A percentile compares a stretch with the other conserved stretches of the same genome.
Evolutionary conservation across 768 basidiomycete species (phyloP).

Genomic region (Boletus vermiculosoides): DNA sequence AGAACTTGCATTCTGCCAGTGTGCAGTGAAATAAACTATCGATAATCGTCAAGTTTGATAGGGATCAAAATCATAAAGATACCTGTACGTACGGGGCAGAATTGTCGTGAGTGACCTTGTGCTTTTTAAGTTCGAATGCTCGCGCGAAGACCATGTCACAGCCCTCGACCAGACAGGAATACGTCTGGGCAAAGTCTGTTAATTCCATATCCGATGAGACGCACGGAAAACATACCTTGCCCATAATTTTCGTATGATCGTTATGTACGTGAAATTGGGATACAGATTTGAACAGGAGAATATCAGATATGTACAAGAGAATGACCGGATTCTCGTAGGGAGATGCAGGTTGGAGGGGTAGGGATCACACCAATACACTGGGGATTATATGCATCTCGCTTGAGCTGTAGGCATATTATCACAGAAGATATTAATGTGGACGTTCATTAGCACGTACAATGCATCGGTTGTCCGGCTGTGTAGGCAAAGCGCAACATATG

Average conservation of each 20-base stretch:
- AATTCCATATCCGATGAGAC: not conserved
- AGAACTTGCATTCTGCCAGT: constrained; percentile 12
- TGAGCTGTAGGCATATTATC: not conserved
- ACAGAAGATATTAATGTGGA: not conserved
- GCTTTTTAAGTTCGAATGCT: constrained; percentile 10
- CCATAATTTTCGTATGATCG: not conserved
- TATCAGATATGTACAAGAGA: not conserved
- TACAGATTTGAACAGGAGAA: not conserved
- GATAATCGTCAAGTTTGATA: not conserved
- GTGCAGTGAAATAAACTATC: constrained; percentile 11
- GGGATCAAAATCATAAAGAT: not conserved
- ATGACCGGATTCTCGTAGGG: constrained; percentile 7
- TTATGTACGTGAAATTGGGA: not conserved
- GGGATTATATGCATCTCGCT: not conserved
- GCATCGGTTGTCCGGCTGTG: not conserved
- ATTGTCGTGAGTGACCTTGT: constrained; percentile 6
- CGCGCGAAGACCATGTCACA: constrained; percentile 14
- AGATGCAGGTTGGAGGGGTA: not conserved
- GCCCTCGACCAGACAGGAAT: not conserved
- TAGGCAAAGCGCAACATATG: not conserved
- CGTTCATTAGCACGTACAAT: not conserved
- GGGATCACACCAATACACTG: no score
- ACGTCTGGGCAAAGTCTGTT: not conserved
- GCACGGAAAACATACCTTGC: not conserved
- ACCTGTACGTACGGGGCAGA: constrained; percentile 1